phyloP scores from a whole-genome alignment of 352 stramenopile species.

The Phytophthora quininea region DNA sequence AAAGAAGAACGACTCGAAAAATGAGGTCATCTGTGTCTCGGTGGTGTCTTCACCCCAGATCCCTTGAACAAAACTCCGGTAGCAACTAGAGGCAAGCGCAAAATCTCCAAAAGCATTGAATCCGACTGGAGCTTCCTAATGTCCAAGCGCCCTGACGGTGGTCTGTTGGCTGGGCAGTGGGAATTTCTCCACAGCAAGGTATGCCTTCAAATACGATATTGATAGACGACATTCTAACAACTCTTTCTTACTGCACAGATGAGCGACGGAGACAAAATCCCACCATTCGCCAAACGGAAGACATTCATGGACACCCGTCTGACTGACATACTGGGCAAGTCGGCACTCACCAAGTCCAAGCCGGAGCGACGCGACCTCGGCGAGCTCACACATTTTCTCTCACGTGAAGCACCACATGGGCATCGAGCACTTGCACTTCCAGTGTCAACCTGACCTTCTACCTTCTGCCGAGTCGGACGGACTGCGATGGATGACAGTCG shows the following conservation, averaged over 20 bases:
- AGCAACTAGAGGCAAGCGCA: slow-evolving; percentile 26
- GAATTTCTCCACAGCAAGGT: slow-evolving; percentile 90
- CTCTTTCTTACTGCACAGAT: slow-evolving; percentile 50
- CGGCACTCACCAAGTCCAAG: slow-evolving; percentile 26
- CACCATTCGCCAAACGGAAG: slow-evolving; percentile 66
- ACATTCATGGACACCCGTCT: slow-evolving; percentile 55
- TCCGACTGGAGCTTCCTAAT: slow-evolving; percentile 80
- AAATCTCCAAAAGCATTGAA: slow-evolving; percentile 21
- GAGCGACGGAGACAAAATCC: slow-evolving; percentile 66
- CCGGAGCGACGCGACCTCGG: slow-evolving; percentile 61
- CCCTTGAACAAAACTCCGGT: background rate
- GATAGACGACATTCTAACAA: no score
- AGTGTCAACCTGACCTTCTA: slow-evolving; percentile 26
- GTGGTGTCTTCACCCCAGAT: slow-evolving; percentile 54
- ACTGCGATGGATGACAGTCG: slow-evolving; percentile 77
- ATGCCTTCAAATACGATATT: no score
- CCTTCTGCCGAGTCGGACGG: slow-evolving; percentile 15
- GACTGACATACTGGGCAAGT: slow-evolving; percentile 37
- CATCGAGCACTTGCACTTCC: slow-evolving; percentile 83
- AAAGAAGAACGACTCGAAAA: slow-evolving; percentile 92
- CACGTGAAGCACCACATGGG: slow-evolving; percentile 92
- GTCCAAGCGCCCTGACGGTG: slow-evolving; percentile 70
- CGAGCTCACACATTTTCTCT: slow-evolving; percentile 92
- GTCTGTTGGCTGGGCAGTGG: slow-evolving; percentile 87
- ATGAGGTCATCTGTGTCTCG: no score